A percentile compares a stretch with the other conserved stretches of the same genome.
These are phyloP conservation scores for Metschnikowia picachoensis DNA, from an alignment of 805 yeast species.

Conservation along the genomic window DNA sequence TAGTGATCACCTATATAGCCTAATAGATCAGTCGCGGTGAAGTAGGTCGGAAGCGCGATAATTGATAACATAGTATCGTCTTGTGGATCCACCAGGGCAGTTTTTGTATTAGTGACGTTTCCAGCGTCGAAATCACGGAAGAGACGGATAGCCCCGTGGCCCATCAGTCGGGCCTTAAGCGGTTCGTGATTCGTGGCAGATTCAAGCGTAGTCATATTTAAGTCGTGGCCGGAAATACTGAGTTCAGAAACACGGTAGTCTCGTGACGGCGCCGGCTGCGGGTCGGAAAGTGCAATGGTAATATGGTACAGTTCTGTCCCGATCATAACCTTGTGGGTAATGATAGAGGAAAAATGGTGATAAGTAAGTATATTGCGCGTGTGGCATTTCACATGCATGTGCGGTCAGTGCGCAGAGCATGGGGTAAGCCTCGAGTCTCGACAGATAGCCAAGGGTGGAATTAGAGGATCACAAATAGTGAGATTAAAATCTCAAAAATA, in stretches of 20 bases:
- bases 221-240: slow-evolving; percentile 19
- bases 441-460: too few relatives aligned
- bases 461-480: too few relatives aligned
- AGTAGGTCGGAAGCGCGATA: slow-evolving; percentile 82
- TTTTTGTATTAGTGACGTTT: slow-evolving; percentile 3
- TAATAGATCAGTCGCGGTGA: slow-evolving; percentile 77
- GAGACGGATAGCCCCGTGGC: slow-evolving; percentile 69
- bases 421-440: too few relatives aligned
- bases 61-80: slow-evolving; percentile 72
- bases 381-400: too few relatives aligned
- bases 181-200: slow-evolving; percentile 34
- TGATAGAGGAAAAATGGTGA: too few relatives aligned
- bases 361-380: too few relatives aligned
- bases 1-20: slow-evolving; percentile 73
- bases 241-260: slow-evolving; percentile 35
- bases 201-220: slow-evolving; percentile 5
- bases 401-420: too few relatives aligned
- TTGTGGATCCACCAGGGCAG: slow-evolving; percentile 24
- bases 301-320: slow-evolving; percentile 42
- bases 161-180: slow-evolving; percentile 59
- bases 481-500: too few relatives aligned
- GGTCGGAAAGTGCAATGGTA: slow-evolving; percentile 23
- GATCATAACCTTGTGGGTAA: slow-evolving; percentile 24
- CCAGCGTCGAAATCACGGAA: slow-evolving; percentile 49
- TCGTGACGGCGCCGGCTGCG: background rate